phyloP scores from a whole-genome alignment of 345 rosid species.

The Boechera divaricarpa region DNA sequence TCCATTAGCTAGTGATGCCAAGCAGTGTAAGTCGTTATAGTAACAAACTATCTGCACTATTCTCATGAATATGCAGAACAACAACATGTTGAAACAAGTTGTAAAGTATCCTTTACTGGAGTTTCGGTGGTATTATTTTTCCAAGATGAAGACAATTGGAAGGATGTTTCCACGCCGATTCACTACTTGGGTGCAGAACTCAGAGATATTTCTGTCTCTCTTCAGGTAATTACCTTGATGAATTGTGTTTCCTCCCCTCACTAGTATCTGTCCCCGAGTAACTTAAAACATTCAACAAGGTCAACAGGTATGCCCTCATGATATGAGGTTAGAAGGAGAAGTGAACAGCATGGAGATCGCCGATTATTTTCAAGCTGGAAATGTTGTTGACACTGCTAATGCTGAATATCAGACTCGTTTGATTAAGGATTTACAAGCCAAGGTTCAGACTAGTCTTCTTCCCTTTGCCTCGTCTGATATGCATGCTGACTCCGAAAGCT shows the following conservation, averaged over 20 bases:
- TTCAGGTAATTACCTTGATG: slow-evolving; percentile 71
- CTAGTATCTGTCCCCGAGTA: slow-evolving; percentile 26
- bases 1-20: slow-evolving; percentile 20
- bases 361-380: slow-evolving; percentile 52
- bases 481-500: slow-evolving; percentile 48
- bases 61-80: slow-evolving; percentile 63
- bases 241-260: slow-evolving; percentile 22
- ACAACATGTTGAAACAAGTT: slow-evolving; percentile 77
- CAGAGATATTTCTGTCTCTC: slow-evolving; percentile 56
- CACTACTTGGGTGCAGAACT: slow-evolving; percentile 80
- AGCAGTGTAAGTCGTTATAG: slow-evolving; percentile 14
- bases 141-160: slow-evolving; percentile 64
- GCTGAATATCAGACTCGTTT: slow-evolving; percentile 44
- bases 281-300: slow-evolving; percentile 45
- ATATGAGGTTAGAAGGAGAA: slow-evolving; percentile 70
- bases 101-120: slow-evolving; percentile 66
- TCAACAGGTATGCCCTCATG: slow-evolving; percentile 80
- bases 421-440: slow-evolving; percentile 63
- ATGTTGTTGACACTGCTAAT: slow-evolving; percentile 38
- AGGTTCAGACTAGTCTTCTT: slow-evolving; percentile 73
- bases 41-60: slow-evolving; percentile 30
- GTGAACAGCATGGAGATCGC: slow-evolving; percentile 66
- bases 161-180: slow-evolving; percentile 42
- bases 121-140: slow-evolving; percentile 66
- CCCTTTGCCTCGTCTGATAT: slow-evolving; percentile 46